Base-by-base conservation (phyloP, 1,139 yeast species). In the Keqinozyma sinolaborantium region DNA sequence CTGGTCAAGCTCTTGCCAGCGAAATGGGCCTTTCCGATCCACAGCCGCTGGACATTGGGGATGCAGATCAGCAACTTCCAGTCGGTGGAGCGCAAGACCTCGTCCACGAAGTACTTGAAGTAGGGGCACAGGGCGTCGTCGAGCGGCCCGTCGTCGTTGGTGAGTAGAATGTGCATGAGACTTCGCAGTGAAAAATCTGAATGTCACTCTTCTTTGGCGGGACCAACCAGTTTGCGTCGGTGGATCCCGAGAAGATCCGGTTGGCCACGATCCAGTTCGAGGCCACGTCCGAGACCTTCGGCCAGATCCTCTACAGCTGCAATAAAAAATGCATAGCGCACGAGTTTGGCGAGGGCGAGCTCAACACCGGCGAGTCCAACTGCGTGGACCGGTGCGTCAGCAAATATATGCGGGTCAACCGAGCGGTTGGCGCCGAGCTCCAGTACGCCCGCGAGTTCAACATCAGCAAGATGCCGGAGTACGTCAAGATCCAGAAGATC, bases 21-120 rank as follows among this genome's bases (percentile, higher is more conserved):
- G 53, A 90, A 79, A 60, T 90, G 97, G 9, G 98, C 97, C 56
- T 92, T 92, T 24, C 96, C 96, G 37, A 88, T 90, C 98, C 98
- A 92, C 8, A 97, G 88, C 46, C 95, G 49, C 47, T 79, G 86
- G 34, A 76, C 78, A 43, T 79, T 70, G 10, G 97, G 97, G 4
- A 92, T 82, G 19, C 83, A 90, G 16, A 92, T 79, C 11, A 92
- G 82, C 19, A 92, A 59, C 25, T 83, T 77, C 97, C 97, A 92
- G 50, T 84, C 79, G 10, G 95, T 84, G 34, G 67, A 50, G 26
- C 67, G 53, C 27, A 55, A 55, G 34, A 92, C 70, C 33, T 86
- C 86, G 42, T 83, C 83, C 9, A 86, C 90, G 31, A 92, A 70
- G 45, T 77, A 83, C 50, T 85, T 83, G 42, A 92, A 72, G 57